Base-by-base conservation (phyloP, 2,329 filamentous ascomycete species). In the Fusarium anguioides region DNA sequence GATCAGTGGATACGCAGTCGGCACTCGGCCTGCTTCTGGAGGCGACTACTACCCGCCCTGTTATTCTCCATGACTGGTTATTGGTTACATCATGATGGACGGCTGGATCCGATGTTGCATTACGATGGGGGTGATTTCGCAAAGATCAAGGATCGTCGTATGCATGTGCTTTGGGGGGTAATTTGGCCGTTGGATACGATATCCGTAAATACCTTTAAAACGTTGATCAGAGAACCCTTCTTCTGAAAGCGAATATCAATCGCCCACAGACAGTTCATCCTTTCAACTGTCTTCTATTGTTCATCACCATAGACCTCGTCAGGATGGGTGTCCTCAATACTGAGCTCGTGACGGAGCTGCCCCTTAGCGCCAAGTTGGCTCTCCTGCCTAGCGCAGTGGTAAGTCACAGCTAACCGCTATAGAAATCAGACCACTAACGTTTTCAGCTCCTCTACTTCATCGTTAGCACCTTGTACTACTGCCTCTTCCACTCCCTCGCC, bases 401-500 rank as follows among this genome's bases (percentile, higher is more conserved):
- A 33, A 33, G 31, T n/a, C 31, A 33, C 8, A n/a, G 15, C n/a
- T 8, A 9, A 33, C 6, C 15, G 6, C 4, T n/a, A 3, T 4
- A n/a, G 3, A 3, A 8, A n/a, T 17, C 9, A 7, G 5, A 33
- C 7, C 9, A 15, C 31, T 33, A 15, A 33, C n/a, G 7, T 33
- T n/a, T n/a, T 8, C 5, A 49, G 46, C 6, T 42, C 18, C 15
- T 42, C 18, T 49, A 49, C 12, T 15, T 49, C 6, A 4, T 29
- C 12, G 3, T 11, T 14, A 23, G 20, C 14, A 12, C 33, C 3
- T 4, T 53, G 0, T 60, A 60, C 26, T 20, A 36, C 18, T 26
- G 24, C 9, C 60, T 53, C 26, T 40, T 60, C 40, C 58, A 60
- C 18, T 55, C 58, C 5, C 55, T 60, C 4, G 17, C 55, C 1